Evolutionary conservation across 768 basidiomycete genomes (phyloP), one percentile per base, ranked within the genome.

Genomic region (Coprinellus aureogranulatus): DNA sequence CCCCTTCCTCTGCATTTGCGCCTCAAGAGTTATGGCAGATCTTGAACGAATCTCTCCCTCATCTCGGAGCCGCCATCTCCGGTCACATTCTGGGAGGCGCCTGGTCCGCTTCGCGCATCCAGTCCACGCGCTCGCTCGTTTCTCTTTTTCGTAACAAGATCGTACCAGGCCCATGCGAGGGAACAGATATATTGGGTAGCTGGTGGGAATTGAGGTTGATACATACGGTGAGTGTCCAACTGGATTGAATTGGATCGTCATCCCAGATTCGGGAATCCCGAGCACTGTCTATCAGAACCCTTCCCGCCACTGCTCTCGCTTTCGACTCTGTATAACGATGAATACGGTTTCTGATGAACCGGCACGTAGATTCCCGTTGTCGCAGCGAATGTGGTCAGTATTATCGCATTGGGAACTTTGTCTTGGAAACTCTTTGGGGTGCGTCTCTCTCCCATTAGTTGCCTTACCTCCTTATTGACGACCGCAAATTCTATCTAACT

Each of bases 11-110:
- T 44, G 41, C 20, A 10, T n/a, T 18, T 44, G 18, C 51, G 25
- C 26, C 27, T 44, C 52, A n/a, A 40, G 20, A 4, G 37, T 20
- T 28, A 22, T 23, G 26, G 14, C 53, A 84, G 82, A 70, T 84
- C 42, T 56, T 82, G 48, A 76, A 74, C 53, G 81, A 83, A 62
- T 81, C 81, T 0, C 72, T 81, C 37, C 82, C 83, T 5, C 81
- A 82, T 61, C 69, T 84, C 41, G 75, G 73, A 2, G 79, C 81
- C 28, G 74, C 76, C 2, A 58, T 84, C 10, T 71, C 70, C 22
- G 80, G 78, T 3, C 81, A 82, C 58, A 62, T 75, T 20, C 65
- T 84, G 10, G 75, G 74, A 5, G 77, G 79, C 4, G 75, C 61
- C 6, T 85, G 83, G 83, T 70, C 79, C 4, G 71, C 68, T 12